Percentiles rank a stretch among this genome's conserved stretches.
Conservation (phyloP, 371 early-diverging fungal genomes). For the Apophysomyces elegans region DNA sequence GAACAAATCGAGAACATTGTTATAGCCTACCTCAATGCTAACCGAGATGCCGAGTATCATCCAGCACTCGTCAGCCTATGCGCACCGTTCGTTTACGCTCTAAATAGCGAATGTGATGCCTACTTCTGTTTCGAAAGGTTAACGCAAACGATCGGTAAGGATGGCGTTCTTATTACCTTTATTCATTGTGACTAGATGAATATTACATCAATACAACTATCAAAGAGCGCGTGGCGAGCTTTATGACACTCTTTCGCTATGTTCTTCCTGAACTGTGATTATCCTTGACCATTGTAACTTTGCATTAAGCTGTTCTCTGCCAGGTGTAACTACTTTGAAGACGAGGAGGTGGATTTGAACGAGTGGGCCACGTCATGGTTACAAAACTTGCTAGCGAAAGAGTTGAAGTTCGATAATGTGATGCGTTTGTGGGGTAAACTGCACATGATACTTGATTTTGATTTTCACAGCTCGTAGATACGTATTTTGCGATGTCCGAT, state of each 20-base stretch:
- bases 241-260: conserved; percentile 72
- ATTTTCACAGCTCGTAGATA: conserved; percentile 41
- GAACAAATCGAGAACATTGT: conserved; percentile 75
- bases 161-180: background rate
- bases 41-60: conserved; percentile 72
- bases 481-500: conserved; percentile 71
- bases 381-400: conserved; percentile 71
- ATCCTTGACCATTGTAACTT: background rate
- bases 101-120: conserved; percentile 73
- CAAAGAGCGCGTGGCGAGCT: conserved; percentile 67
- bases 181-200: conserved; percentile 45
- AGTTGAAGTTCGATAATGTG: conserved; percentile 74
- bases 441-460: background rate
- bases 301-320: background rate
- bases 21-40: conserved; percentile 72
- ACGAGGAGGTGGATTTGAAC: conserved; percentile 85
- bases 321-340: conserved; percentile 82
- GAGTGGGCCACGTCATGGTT: conserved; percentile 88
- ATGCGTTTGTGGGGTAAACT: conserved; percentile 74
- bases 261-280: conserved; percentile 67
- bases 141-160: conserved; percentile 67
- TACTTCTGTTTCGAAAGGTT: conserved; percentile 78
- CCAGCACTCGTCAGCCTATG: conserved; percentile 74
- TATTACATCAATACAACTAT: conserved; percentile 51
- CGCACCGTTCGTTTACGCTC: conserved; percentile 76